Evolutionary conservation across 345 rosid species (phyloP).

Genomic region (Populus euphratica): DNA sequence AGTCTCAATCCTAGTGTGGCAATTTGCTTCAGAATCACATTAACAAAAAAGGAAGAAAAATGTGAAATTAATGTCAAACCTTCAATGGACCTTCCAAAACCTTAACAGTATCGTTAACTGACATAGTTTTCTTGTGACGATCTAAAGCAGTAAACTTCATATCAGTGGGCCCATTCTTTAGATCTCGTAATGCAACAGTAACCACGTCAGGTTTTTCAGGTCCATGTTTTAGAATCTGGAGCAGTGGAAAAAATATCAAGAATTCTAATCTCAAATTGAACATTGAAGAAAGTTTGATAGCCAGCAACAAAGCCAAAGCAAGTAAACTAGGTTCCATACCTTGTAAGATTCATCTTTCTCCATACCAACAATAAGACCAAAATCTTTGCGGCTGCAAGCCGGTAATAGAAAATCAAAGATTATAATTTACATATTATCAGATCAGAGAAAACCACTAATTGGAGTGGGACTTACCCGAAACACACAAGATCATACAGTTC

Average conservation of each 20-base stretch:
- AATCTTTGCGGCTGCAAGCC: conserved; percentile 75
- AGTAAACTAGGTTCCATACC: conserved; percentile 39
- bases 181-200: conserved; percentile 43
- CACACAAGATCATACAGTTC: conserved; percentile 69
- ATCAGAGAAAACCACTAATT: conserved; percentile 10
- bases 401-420: conserved; percentile 21
- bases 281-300: conserved; percentile 23
- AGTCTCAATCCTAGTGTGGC: neutral
- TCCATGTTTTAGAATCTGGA: conserved; percentile 79
- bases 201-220: conserved; percentile 55
- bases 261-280: neutral
- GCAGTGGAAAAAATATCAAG: neutral
- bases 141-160: conserved; percentile 78
- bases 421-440: conserved; percentile 2
- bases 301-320: conserved; percentile 1
- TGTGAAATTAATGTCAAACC: conserved; percentile 37
- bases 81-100: conserved; percentile 75
- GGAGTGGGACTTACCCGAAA: conserved; percentile 54
- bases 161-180: conserved; percentile 63
- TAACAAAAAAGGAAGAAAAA: neutral
- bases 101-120: conserved; percentile 67
- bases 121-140: conserved; percentile 51
- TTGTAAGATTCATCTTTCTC: conserved; percentile 81
- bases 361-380: conserved; percentile 78
- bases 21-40: neutral